phyloP scores from a whole-genome alignment of 2,329 filamentous ascomycete genomes.

The Penicillium psychrosexuale region DNA sequence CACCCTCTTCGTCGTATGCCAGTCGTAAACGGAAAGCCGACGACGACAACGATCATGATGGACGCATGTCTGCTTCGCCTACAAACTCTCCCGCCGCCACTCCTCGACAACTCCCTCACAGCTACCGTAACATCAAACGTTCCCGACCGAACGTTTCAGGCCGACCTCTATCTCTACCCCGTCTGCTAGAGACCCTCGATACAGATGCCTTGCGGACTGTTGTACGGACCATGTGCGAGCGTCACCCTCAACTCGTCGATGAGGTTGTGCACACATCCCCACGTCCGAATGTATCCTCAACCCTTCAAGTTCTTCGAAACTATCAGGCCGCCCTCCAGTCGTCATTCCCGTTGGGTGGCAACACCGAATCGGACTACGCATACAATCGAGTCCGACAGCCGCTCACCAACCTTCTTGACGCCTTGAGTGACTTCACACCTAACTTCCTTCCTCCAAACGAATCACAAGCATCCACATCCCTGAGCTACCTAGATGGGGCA shows the following conservation, averaged over 20 bases:
- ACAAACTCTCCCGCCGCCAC: conserved; percentile 74
- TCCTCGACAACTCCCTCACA: conserved; percentile 62
- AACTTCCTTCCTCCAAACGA: conserved; percentile 94
- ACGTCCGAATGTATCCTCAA: conserved; percentile 77
- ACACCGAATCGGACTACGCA: conserved; percentile 83
- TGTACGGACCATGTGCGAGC: conserved; percentile 86
- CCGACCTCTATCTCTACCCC: conserved; percentile 62
- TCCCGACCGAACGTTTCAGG: conserved; percentile 66
- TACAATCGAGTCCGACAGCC: conserved; percentile 89
- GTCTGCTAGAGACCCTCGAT: conserved; percentile 92
- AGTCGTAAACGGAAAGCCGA: conserved; percentile 85
- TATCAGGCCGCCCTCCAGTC: conserved; percentile 77
- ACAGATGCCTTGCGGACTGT: conserved; percentile 78
- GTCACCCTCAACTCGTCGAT: conserved; percentile 77
- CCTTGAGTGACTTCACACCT: conserved; percentile 88
- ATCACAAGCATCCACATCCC: conserved; percentile 73
- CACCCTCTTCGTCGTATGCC: conserved; percentile 40
- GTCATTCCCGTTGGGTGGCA: conserved; percentile 80
- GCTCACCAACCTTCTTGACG: conserved; percentile 76
- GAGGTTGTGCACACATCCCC: conserved; percentile 83
- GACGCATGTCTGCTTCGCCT: conserved; percentile 90
- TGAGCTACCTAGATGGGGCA: conserved; percentile 83
- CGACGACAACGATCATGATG: conserved; percentile 62
- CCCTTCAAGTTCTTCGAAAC: conserved; percentile 72
- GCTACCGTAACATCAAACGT: conserved; percentile 64